Base-by-base conservation (phyloP, 192 early-diverging fungal genomes). In the Endogone sp. region DNA sequence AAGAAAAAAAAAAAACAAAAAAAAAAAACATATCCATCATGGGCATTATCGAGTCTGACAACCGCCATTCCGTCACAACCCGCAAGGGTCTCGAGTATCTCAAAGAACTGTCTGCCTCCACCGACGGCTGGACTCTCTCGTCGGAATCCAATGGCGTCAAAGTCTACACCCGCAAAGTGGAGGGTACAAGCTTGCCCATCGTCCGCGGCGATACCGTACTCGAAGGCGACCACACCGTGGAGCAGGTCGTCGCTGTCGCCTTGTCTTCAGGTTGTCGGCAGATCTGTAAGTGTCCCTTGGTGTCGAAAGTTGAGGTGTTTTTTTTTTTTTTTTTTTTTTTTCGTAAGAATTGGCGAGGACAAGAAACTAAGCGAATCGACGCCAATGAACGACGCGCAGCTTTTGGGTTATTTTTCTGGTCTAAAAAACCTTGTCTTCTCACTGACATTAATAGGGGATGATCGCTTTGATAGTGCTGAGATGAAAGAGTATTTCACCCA, bases 201-300 rank as follows among this genome's bases (percentile, higher is more conserved):
- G 75, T 85, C 24, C 79, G 85, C 64, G 85, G 83, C 30, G 85
- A 87, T 54, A 65, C 62, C 13, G 63, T 75, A 16, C 65, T 87
- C 55, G 77, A 74, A 20, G 24, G 27, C 59, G 68, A 67, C 3
- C 84, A 64, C 66, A 80, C 80, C 21, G 67, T 79, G 1, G 70
- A 79, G 23, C 72, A 85, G 27, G 79, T 85, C 28, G 76, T 77
- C 54, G 65, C 80, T 0, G 76, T 85, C 29, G 76, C 76, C 11
- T 74, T 70, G n/a, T 66, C 73, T 27, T 70, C 84, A 25, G 81
- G 80, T 13, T 75, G 78, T 20, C 73, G 85, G 63, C 71, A 76
- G 37, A 62, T 83, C 44, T 84, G 85, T 78, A 73, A 73, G 66
- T 70, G 8, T 28, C 16, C 59, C 4, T 8, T 21, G 56, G 37